phyloP scores from a whole-genome alignment of 1,284 basidiomycete species.

The Puccinia sorghi region DNA sequence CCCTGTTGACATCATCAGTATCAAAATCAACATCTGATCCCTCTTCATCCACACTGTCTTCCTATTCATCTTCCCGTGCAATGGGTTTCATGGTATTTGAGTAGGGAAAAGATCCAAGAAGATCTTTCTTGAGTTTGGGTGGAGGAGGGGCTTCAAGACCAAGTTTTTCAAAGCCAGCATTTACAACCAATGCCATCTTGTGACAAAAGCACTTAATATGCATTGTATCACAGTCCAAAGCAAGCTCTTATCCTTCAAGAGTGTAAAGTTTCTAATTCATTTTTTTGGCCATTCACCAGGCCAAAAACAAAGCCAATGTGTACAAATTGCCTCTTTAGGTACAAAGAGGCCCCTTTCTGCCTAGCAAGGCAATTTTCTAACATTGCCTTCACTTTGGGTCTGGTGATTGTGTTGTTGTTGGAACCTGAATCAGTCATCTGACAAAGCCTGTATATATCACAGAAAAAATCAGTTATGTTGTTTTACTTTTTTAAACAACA shows the following conservation, averaged over 20 bases:
- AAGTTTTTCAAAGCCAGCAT: not conserved
- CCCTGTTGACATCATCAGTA: too few species aligned
- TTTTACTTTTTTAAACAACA: not conserved
- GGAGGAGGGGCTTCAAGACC: not conserved
- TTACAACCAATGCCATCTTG: slow-evolving; percentile 20
- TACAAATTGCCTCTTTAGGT: too few species aligned
- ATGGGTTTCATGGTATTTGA: slow-evolving; percentile 1
- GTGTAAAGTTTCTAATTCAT: not conserved
- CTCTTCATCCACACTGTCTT: not conserved
- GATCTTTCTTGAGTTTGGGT: not conserved
- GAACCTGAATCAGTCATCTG: slow-evolving; percentile 29
- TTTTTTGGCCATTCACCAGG: slow-evolving; percentile 1
- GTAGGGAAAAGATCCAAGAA: slow-evolving; percentile 1
- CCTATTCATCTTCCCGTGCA: slow-evolving; percentile 10
- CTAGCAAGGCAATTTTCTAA: too few species aligned
- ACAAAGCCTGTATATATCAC: not conserved
- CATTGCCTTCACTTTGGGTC: too few species aligned
- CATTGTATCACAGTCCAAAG: not conserved
- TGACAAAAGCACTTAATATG: not conserved
- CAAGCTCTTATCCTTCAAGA: not conserved
- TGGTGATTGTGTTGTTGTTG: not conserved
- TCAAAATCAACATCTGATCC: not conserved
- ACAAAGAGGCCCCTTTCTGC: too few species aligned
- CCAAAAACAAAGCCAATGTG: too few species aligned
- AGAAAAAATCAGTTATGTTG: not conserved